phyloP scores from a whole-genome alignment of 2,329 filamentous ascomycete species.

The Colletotrichum liaoningense region DNA sequence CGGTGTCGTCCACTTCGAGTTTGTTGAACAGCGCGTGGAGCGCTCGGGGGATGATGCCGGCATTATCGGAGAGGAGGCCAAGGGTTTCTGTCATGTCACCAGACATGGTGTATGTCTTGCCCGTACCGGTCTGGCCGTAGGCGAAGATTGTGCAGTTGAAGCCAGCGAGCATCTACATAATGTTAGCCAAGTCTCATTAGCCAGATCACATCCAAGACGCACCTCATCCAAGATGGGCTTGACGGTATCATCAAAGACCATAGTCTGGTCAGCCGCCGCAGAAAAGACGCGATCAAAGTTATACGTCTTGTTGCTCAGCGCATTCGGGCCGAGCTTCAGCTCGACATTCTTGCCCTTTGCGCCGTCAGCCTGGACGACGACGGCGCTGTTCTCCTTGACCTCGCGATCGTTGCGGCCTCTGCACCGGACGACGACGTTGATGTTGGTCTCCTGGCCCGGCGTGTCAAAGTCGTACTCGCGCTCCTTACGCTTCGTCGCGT shows the following conservation, averaged over 20 bases:
- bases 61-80: slow-evolving; percentile 88
- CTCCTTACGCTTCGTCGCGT: slow-evolving; percentile 85
- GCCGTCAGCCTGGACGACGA: slow-evolving; percentile 90
- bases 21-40: slow-evolving; percentile 88
- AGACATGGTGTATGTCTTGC: slow-evolving; percentile 99
- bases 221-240: slow-evolving; percentile 94
- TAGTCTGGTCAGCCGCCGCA: slow-evolving; percentile 90
- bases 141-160: slow-evolving; percentile 99
- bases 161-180: slow-evolving; percentile 82
- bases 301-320: slow-evolving; percentile 95
- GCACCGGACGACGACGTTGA: slow-evolving; percentile 96
- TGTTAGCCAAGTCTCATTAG: slow-evolving; percentile 18
- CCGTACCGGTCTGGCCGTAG: slow-evolving; percentile 97
- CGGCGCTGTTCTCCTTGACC: slow-evolving; percentile 92
- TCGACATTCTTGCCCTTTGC: slow-evolving; percentile 87
- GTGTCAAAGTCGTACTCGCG: slow-evolving; percentile 80
- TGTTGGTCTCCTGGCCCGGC: slow-evolving; percentile 86
- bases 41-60: slow-evolving; percentile 94
- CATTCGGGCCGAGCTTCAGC: slow-evolving; percentile 91
- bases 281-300: slow-evolving; percentile 98
- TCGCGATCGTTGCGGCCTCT: slow-evolving; percentile 93
- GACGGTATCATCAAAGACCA: slow-evolving; percentile 96
- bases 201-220: slow-evolving; percentile 40
- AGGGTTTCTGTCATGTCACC: slow-evolving; percentile 92
- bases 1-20: slow-evolving; percentile 80